Base-by-base conservation (phyloP, 2,329 filamentous ascomycete genomes). In the Hymenoscyphus linearis region DNA sequence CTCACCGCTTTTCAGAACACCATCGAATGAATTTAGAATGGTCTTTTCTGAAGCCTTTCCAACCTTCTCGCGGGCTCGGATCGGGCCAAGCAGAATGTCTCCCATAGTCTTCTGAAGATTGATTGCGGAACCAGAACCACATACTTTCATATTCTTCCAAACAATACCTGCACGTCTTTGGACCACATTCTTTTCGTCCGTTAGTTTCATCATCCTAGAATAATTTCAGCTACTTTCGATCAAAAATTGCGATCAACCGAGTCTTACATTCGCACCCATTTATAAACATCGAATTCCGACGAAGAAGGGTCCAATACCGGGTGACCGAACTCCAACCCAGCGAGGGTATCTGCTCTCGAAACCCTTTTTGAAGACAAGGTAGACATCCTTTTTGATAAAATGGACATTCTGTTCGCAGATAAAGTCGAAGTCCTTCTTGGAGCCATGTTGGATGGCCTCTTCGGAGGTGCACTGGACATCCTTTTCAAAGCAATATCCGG, bases 41-140 rank as follows among this genome's bases (percentile, higher is more conserved):
- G 80, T 79, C 66, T 83, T 85, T 64, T 80, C 79, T 0, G 77
- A 73, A 18, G 78, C 75, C 52, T 77, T 78, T 25, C 77, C 80
- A 56, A 89, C 77, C 50, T 81, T 74, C 60, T 89, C 82, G 0
- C 80, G 77, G 0, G 83, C 70, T 1, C 84, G 78, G 25, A 89
- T 74, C 0, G 85, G 88, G 0, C 82, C 77, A 62, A 82, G 72
- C 25, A 89, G 70, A 7, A 84, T 74, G 1, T 85, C 85, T 2
- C 77, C 79, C 2, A 91, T 85, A 2, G 84, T 90, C 60, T 85
- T 78, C 69, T 92, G 89, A 1, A 90, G 76, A 65, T 90, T 86
- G 26, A 91, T 71, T 0, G 86, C 85, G 2, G 82, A 80, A 0
- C 87, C 88, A 0, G 85, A 85, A 0, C 88, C 88, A 5, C 79